phyloP scores from a whole-genome alignment of 2,329 filamentous ascomycete genomes.

The Neofusicoccum umdonicola region DNA sequence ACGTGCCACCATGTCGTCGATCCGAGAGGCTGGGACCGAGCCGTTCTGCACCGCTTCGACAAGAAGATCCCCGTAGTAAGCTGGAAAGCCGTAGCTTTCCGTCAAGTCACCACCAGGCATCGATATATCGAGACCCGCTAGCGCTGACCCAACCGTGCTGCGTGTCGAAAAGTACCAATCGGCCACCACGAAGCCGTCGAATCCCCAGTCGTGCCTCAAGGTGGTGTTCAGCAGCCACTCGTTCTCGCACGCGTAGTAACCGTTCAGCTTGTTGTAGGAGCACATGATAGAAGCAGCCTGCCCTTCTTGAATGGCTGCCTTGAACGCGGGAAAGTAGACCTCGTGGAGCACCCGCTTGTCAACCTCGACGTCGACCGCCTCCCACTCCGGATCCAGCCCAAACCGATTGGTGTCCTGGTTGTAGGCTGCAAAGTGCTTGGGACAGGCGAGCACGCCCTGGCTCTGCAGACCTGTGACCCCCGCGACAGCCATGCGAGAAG shows the following conservation, averaged over 20 bases:
- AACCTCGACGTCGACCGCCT: no score
- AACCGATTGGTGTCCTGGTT: no score
- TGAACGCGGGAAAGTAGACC: slow-evolving; percentile 75
- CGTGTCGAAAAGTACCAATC: slow-evolving; percentile 26
- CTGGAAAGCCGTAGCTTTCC: slow-evolving; percentile 14
- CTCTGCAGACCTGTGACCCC: no score
- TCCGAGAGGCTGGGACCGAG: slow-evolving; percentile 36
- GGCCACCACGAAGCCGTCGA: slow-evolving; percentile 27
- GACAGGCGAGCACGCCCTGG: no score
- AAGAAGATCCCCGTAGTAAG: slow-evolving; percentile 27
- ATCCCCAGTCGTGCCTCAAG: slow-evolving; percentile 48
- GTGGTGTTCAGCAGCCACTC: slow-evolving; percentile 45
- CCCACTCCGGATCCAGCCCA: no score
- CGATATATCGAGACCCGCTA: slow-evolving; percentile 26
- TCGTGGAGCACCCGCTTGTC: slow-evolving; percentile 55
- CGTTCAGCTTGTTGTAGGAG: slow-evolving; percentile 36
- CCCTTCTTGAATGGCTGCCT: slow-evolving; percentile 66
- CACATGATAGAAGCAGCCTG: slow-evolving; percentile 52
- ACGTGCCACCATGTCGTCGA: slow-evolving; percentile 48
- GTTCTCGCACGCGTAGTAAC: slow-evolving; percentile 47
- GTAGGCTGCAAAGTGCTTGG: no score
- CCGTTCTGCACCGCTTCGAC: slow-evolving; percentile 41
- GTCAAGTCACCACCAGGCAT: background rate
- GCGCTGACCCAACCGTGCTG: slow-evolving; percentile 25
- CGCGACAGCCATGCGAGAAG: no score